Evolutionary conservation across 176 grass and related monocot genomes (phyloP).

Genomic region (Melocanna baccifera): DNA sequence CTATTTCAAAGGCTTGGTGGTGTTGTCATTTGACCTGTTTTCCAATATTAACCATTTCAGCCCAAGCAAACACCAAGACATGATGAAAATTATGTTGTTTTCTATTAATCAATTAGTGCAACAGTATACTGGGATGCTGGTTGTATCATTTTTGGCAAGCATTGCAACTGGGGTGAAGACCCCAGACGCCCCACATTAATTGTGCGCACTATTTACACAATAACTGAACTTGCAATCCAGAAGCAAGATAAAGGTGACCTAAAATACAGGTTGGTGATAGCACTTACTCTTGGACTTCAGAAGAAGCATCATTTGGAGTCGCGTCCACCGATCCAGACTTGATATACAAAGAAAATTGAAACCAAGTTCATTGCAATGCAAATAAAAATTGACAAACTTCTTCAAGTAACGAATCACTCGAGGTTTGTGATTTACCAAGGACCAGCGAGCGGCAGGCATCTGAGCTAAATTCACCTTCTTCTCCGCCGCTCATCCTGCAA

Average conservation of each 20-base stretch:
- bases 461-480: constrained; percentile 37
- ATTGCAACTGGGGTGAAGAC: background rate
- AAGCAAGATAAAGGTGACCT: constrained; percentile 6
- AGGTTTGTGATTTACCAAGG: constrained; percentile 45
- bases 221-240: background rate
- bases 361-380: constrained; percentile 24
- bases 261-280: constrained; percentile 4
- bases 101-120: background rate
- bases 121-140: background rate
- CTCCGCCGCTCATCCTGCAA: constrained; percentile 30
- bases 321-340: constrained; percentile 63
- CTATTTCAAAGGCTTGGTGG: constrained; percentile 29
- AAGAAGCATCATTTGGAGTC: constrained; percentile 44
- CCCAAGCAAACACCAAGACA: background rate
- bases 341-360: constrained; percentile 30
- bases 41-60: constrained; percentile 28
- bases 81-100: background rate
- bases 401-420: background rate
- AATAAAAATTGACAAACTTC: constrained; percentile 22
- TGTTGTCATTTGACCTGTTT: constrained; percentile 46
- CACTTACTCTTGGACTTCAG: constrained; percentile 59
- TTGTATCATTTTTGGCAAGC: background rate
- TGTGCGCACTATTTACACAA: background rate
- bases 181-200: background rate
- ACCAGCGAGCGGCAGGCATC: constrained; percentile 14